phyloP scores from a whole-genome alignment of 2,329 filamentous ascomycete species.

The Microcyclosporella mali region DNA sequence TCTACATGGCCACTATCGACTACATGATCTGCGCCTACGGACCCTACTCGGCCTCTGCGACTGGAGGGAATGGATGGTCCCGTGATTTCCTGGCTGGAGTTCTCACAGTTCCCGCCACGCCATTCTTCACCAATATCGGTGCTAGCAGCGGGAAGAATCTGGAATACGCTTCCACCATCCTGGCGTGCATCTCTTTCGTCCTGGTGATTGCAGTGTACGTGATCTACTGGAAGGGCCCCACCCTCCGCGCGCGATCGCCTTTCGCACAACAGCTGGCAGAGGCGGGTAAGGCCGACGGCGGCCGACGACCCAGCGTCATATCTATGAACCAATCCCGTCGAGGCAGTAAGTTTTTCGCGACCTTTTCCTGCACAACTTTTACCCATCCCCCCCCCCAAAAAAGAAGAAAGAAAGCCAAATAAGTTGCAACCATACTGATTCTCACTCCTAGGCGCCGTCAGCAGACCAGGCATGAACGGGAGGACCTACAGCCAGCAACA shows the following conservation, averaged over 20 bases:
- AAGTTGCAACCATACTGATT: too few species aligned
- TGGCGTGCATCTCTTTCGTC: slow-evolving; percentile 46
- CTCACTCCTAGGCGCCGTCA: too few species aligned
- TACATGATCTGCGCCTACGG: slow-evolving; percentile 73
- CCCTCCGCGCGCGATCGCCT: slow-evolving; percentile 45
- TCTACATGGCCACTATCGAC: slow-evolving; percentile 66
- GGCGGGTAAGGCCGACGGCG: slow-evolving; percentile 17
- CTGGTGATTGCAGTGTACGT: slow-evolving; percentile 52
- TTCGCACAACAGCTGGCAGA: slow-evolving; percentile 46
- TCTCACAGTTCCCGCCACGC: slow-evolving; percentile 62
- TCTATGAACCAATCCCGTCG: slow-evolving; percentile 22
- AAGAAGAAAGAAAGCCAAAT: too few species aligned
- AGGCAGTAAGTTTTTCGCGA: slow-evolving; percentile 23
- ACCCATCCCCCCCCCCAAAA: too few species aligned
- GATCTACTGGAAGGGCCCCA: slow-evolving; percentile 53
- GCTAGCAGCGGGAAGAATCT: slow-evolving; percentile 36
- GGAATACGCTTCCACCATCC: slow-evolving; percentile 51
- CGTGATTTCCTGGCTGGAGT: slow-evolving; percentile 70
- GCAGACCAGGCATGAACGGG: slow-evolving; percentile 17
- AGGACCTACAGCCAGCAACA: slow-evolving; percentile 25
- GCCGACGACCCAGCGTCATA: slow-evolving; percentile 23
- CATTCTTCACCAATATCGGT: slow-evolving; percentile 47
- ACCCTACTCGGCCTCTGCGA: slow-evolving; percentile 67
- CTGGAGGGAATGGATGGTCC: slow-evolving; percentile 69
- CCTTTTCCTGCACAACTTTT: not conserved